Evolutionary conservation across 169 alveolate species (phyloP).

Genomic region (Plasmodium coatneyi): DNA sequence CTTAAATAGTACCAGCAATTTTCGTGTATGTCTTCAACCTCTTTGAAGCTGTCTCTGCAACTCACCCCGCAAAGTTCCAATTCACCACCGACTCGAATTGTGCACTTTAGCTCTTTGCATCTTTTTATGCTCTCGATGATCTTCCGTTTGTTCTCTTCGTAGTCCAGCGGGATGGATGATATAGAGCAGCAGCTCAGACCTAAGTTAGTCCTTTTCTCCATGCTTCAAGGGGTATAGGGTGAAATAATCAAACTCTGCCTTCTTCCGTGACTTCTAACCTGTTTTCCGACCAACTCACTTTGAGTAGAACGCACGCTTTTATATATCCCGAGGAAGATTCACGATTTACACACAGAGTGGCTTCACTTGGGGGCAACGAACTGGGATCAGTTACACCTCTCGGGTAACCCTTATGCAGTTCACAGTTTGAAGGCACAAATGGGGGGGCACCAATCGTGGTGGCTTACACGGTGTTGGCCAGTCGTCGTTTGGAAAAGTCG

Average conservation of each 20-base stretch:
- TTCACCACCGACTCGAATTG: slow-evolving; percentile 59
- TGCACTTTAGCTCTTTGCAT: slow-evolving; percentile 59
- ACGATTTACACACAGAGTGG: neutral
- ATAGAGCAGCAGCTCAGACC: slow-evolving; percentile 74
- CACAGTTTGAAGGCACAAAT: neutral
- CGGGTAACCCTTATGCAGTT: neutral
- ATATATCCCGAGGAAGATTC: neutral
- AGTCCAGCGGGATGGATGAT: slow-evolving; percentile 40
- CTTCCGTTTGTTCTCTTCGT: slow-evolving; percentile 49
- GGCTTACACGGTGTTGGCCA: neutral
- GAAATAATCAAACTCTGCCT: neutral
- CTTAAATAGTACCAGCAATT: slow-evolving; percentile 61
- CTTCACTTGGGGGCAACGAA: neutral
- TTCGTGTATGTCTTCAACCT: slow-evolving; percentile 57
- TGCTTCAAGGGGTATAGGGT: neutral
- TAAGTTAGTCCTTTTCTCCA: neutral
- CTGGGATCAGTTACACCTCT: neutral
- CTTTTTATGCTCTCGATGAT: slow-evolving; percentile 59
- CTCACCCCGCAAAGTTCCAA: slow-evolving; percentile 70
- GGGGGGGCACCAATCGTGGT: neutral
- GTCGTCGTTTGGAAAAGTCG: neutral
- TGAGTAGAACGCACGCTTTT: neutral
- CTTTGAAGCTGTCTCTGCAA: slow-evolving; percentile 69
- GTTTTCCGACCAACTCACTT: too few species aligned
- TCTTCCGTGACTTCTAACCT: neutral